Percentiles rank a stretch among this genome's conserved stretches.
These are phyloP conservation scores for Solanum neorickii DNA, from an alignment of 257 asterid genomes.

Conservation along the genomic window DNA sequence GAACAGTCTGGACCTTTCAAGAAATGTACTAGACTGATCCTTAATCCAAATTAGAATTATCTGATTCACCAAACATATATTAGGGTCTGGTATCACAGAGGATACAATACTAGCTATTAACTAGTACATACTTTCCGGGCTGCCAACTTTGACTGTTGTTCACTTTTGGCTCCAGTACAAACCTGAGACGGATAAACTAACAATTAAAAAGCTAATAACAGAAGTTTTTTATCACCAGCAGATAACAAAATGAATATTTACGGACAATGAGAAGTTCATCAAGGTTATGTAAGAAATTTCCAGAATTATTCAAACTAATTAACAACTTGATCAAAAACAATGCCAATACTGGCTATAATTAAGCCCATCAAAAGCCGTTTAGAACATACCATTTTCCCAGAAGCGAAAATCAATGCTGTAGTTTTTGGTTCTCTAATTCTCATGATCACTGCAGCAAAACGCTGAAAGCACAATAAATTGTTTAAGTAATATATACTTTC, in stretches of 20 bases:
- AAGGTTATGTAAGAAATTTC: background rate
- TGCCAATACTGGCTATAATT: background rate
- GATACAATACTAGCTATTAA: background rate
- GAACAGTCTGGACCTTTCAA: background rate
- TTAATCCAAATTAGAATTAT: background rate
- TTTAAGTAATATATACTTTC: background rate
- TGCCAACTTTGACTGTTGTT: slow-evolving; percentile 64
- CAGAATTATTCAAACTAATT: background rate
- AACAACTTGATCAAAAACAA: background rate
- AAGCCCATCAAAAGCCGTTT: background rate
- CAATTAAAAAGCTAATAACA: background rate
- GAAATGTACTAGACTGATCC: background rate
- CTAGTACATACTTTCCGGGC: slow-evolving; percentile 52
- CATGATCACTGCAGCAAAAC: slow-evolving; percentile 82
- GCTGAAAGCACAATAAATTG: slow-evolving; percentile 25
- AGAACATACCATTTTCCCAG: slow-evolving; percentile 58
- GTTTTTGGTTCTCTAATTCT: slow-evolving; percentile 72
- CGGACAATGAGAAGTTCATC: background rate
- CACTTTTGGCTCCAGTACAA: slow-evolving; percentile 85
- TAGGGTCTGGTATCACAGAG: background rate
- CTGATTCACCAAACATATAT: background rate
- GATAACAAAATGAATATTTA: background rate
- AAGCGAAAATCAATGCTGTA: slow-evolving; percentile 61
- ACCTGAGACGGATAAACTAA: slow-evolving; percentile 27
- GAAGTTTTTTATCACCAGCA: background rate